A percentile compares a stretch with the other conserved stretches of the same genome.
phyloP scores from a whole-genome alignment of 805 yeast species.

The Saccharomycopsis fermentans region DNA sequence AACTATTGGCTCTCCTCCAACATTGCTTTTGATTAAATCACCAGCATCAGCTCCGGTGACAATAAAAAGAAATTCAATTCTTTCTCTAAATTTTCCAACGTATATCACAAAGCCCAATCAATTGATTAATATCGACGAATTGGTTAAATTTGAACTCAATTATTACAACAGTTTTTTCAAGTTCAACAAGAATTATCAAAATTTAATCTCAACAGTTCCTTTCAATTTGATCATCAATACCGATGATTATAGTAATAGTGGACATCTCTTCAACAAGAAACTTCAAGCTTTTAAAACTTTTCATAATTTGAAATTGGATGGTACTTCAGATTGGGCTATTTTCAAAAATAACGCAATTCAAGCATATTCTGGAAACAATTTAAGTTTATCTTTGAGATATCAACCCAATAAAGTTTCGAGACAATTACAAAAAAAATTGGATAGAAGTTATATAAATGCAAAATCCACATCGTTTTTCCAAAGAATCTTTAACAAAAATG shows the following conservation, averaged over 20 bases:
- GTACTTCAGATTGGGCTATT: conserved; percentile 54
- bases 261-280: conserved; percentile 19
- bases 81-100: conserved; percentile 32
- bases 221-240: conserved; percentile 21
- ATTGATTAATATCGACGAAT: conserved; percentile 18
- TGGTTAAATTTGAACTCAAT: conserved; percentile 23
- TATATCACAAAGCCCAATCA: conserved; percentile 4
- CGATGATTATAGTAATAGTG: conserved; percentile 32
- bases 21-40: conserved; percentile 38
- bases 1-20: conserved; percentile 39
- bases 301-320: conserved; percentile 41
- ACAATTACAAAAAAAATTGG: conserved; percentile 1
- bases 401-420: conserved; percentile 33
- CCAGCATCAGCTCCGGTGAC: conserved; percentile 51
- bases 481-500: not conserved
- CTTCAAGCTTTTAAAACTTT: conserved; percentile 27
- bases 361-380: conserved; percentile 43
- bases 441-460: not conserved
- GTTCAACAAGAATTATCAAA: conserved; percentile 30
- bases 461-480: not conserved
- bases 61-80: conserved; percentile 38
- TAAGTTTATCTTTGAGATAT: conserved; percentile 29
- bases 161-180: conserved; percentile 26
- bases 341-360: conserved; percentile 39
- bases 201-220: conserved; percentile 38